Evolutionary conservation across 257 asterid species (phyloP).

Genomic region (Verbascum thapsus): DNA sequence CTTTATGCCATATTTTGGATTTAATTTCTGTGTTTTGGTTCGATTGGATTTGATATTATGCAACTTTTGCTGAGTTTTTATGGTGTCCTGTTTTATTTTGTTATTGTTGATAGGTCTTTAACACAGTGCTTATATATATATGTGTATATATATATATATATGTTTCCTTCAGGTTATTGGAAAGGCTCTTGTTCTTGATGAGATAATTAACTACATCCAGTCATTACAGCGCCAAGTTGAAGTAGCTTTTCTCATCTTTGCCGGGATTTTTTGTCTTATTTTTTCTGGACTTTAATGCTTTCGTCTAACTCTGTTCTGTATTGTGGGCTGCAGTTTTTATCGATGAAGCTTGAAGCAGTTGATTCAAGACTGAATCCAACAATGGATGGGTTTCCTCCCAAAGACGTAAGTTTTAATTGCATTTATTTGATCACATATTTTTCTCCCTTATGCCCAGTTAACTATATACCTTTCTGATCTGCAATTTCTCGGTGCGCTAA

Average conservation of each 20-base stretch:
- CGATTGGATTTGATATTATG: background rate
- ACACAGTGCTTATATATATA: background rate
- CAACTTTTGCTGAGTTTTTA: background rate
- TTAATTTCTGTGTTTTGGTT: background rate
- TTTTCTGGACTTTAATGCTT: conserved; percentile 1
- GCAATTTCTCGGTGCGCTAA: too few relatives aligned
- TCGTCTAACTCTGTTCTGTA: conserved; percentile 17
- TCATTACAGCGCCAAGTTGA: conserved; percentile 92
- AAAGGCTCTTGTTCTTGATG: conserved; percentile 91
- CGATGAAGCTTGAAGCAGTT: conserved; percentile 97
- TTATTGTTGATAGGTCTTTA: conserved; percentile 9
- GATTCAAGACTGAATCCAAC: conserved; percentile 64
- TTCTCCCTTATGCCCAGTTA: too few relatives aligned
- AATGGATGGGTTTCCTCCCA: conserved; percentile 62
- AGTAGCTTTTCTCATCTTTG: conserved; percentile 45
- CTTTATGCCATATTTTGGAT: conserved; percentile 1
- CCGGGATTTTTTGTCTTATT: background rate
- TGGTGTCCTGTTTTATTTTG: conserved; percentile 15
- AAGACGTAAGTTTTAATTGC: conserved; percentile 61
- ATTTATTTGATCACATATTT: background rate
- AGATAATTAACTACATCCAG: conserved; percentile 84
- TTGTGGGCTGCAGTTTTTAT: conserved; percentile 62
- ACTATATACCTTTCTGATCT: too few relatives aligned
- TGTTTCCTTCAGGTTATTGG: conserved; percentile 67
- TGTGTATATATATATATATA: background rate